Evolutionary conservation across 805 yeast species (phyloP), one percentile per base, ranked within the genome.

Genomic region (Saccharomycopsis guyanensis): DNA sequence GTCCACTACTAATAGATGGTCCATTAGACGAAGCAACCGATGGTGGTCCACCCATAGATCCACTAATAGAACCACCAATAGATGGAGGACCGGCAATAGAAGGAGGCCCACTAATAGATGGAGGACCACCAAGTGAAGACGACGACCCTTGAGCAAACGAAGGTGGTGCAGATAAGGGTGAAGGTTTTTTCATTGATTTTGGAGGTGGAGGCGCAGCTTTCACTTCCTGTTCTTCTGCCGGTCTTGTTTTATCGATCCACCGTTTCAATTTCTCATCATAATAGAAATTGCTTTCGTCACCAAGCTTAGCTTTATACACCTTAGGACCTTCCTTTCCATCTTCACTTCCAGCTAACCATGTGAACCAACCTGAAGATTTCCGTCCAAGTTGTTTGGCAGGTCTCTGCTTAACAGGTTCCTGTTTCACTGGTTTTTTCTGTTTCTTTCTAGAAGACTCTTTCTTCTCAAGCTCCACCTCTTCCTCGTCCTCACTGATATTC

Each of bases 261-360:
- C 96, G 75, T 60, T 82, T 80, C 58, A 83, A 72, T 49, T 83
- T 78, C 56, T 86, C 91, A 65, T 89, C 96, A 61, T 78, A 93
- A 57, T 76, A 74, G 59, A 93, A 82, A 15, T 75, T 68, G 58
- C 72, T 82, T 49, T 78, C 73, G 47, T 83, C 86, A 10, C 97
- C 98, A 44, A 93, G 66, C 55, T 93, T 87, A 32, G 96, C 97
- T 53, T 78, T 76, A 51, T 80, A 73, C 0, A 88, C 84, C 58
- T 85, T 86, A 34, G 86, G 86, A 43, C 77, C 85, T 40, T 76
- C 80, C 24, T 76, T 73, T 38, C 71, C 72, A 16, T 27, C 29
- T 7, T 70, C 72, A 2, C 68, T 63, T 56, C 68, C 61, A 46
- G 74, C 69, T 49, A 83, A 64, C 86, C 95, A 84, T 6, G 29